Base-by-base conservation (phyloP, 257 asterid genomes). In the Fraxinus cuspidata region DNA sequence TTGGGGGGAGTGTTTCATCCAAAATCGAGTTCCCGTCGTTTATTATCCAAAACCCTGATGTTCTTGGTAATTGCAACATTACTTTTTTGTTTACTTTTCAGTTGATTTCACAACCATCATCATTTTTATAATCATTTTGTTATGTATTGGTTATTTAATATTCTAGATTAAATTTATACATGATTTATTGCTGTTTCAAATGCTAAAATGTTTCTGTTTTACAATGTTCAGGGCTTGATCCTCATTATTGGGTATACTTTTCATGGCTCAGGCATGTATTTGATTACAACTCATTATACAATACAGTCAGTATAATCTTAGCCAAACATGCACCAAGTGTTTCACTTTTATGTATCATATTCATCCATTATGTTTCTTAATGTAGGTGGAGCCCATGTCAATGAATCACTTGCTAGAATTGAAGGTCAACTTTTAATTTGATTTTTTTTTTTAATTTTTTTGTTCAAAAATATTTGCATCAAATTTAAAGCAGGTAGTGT, bases 1-100 rank as follows among this genome's bases (percentile, higher is more conserved):
- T 38, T 81, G 28, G 84, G 86, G 68, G 84, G 86, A 53, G 56
- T 83, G 49, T 79, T 86, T 72, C 84, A 83, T 77, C 84, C 87
- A 19, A 86, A 86, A 84, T 79, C 86, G 13, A 84, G 81, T 19
- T 56, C 70, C 21, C 77, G 80, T 58, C 86, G 84, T 72, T 82
- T 86, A 47, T 70, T 84, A 29, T 73, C 83, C 34, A 31, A 78
- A 25, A 28, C 82, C 38, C 89, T 84, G n/a, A 70, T 79, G 49
- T 70, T 85, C 74, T 25, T 86, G 81, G 88, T 86, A 86, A 68
- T 34, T 70, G 47, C n/a, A 23, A 2, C 73, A 40, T n/a, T 27
- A 49, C 32, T 53, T n/a, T 31, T 1, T 73, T 38, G 71, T 53
- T 64, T 7, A 28, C 0, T 35, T 44, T 44, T 67, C 28, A 13